Evolutionary conservation across 345 rosid species (phyloP).

Genomic region (Draba incana): DNA sequence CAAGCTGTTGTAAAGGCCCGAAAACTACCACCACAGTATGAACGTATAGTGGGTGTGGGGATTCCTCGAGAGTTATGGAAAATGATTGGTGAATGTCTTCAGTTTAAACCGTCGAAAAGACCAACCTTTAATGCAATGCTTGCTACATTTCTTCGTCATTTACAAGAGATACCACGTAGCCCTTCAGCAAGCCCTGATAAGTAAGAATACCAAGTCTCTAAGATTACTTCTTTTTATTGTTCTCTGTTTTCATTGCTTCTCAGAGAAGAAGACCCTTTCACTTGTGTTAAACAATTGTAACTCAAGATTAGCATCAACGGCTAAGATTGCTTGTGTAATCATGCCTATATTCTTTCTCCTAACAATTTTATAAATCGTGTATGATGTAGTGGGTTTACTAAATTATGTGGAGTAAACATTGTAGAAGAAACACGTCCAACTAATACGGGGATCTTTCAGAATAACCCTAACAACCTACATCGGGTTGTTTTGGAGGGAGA

Average conservation of each 20-base stretch:
- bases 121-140: conserved; percentile 92
- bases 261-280: conserved; percentile 18
- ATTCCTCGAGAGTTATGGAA: conserved; percentile 94
- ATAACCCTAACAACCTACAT: conserved; percentile 68
- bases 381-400: conserved; percentile 58
- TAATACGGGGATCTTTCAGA: conserved; percentile 56
- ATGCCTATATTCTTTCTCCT: conserved; percentile 16
- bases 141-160: conserved; percentile 83
- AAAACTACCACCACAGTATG: conserved; percentile 93
- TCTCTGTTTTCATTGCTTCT: conserved; percentile 13
- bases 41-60: conserved; percentile 97
- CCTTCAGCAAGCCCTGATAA: conserved; percentile 91
- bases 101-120: conserved; percentile 86
- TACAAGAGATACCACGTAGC: conserved; percentile 91
- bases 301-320: neutral
- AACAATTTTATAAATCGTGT: conserved; percentile 19
- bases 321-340: conserved; percentile 18
- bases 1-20: conserved; percentile 84
- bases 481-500: conserved; percentile 81
- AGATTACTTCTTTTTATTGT: conserved; percentile 21
- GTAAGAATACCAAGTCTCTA: conserved; percentile 51
- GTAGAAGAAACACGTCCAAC: conserved; percentile 55
- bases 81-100: conserved; percentile 98
- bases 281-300: neutral
- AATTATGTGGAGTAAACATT: conserved; percentile 55